Evolutionary conservation across 176 grass and related monocot genomes (phyloP), one percentile per base, ranked within the genome.

Genomic region (Oryza australiensis): DNA sequence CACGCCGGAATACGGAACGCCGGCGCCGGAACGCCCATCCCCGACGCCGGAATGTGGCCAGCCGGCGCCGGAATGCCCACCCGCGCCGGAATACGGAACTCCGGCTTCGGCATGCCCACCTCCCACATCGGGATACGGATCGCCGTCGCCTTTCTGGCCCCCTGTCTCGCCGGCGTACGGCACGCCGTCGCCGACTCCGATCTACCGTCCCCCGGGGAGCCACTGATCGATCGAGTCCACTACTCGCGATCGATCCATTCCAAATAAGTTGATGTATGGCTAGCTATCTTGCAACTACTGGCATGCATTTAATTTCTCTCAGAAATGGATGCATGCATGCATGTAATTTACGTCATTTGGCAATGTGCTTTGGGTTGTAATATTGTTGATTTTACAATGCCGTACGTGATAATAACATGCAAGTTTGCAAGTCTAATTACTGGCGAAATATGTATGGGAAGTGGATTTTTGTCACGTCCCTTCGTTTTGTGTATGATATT

Each of bases 131-230:
- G 20, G 9, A n/a, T 59, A 59, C 53, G 53, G 53, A 1, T 23
- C 14, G 18, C 53, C 53, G 20, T 7, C 22, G 53, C 53, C 20
- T 59, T n/a, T 35, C 34, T 35, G 18, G 20, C 53, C 53, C 7
- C 53, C 53, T 18, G 48, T 7, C 48, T 20, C 12, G 14, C 48
- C 16, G 48, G 48, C 0, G 48, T 51, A 59, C 53, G 20, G 53
- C 53, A 59, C 20, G 53, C 53, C 53, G 7, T 22, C 53, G 20
- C 53, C 22, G 53, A 59, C 69, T 63, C 80, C 80, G 27, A 82
- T 82, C 27, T 82, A 82, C 80, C 69, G 45, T 64, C 80, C 80
- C 23, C 80, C 69, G 20, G 80, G 20, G 53, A 59, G 20, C 53
- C 18, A 59, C 53, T 59, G 53, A 59, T n/a, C 15, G 53, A 53